phyloP scores from a whole-genome alignment of 768 basidiomycete species.

The Calocera viscosa region DNA sequence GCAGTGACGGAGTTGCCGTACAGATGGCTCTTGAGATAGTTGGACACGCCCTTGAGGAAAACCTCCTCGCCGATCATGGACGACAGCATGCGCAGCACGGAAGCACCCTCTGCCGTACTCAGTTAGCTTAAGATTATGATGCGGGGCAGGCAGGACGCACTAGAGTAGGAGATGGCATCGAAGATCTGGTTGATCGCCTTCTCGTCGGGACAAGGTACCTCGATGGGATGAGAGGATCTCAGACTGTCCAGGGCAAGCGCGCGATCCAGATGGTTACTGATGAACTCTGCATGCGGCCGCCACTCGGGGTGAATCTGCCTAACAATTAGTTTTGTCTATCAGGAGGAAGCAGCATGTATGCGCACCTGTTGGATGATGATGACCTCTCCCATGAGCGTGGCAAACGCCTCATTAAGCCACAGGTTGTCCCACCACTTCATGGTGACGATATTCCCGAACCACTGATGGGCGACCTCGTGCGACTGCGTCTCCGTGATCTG shows the following conservation, averaged over 20 bases:
- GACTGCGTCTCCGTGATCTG: constrained; percentile 60
- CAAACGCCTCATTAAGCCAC: constrained; percentile 49
- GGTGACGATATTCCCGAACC: constrained; percentile 89
- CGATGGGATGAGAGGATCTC: constrained; percentile 81
- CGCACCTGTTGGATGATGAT: constrained; percentile 43
- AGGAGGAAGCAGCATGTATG: background rate
- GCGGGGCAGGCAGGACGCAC: constrained; percentile 33
- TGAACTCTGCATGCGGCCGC: constrained; percentile 71
- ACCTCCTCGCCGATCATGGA: constrained; percentile 80
- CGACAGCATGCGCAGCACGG: constrained; percentile 88
- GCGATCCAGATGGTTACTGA: constrained; percentile 54
- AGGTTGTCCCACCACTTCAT: constrained; percentile 90
- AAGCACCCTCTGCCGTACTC: background rate
- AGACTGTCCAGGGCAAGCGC: constrained; percentile 77
- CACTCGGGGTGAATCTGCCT: constrained; percentile 68
- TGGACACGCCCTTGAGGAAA: constrained; percentile 78
- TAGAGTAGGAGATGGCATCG: constrained; percentile 75
- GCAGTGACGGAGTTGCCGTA: constrained; percentile 74
- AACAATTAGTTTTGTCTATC: constrained; percentile 18
- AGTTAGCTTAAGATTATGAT: constrained; percentile 22
- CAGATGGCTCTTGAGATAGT: constrained; percentile 80
- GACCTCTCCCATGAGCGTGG: constrained; percentile 82
- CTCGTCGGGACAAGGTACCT: constrained; percentile 79
- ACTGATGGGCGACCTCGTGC: constrained; percentile 64
- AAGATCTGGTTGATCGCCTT: constrained; percentile 67